Evolutionary conservation across 108 stramenopile species (phyloP).

Genomic region (Nitzschia sp.): DNA sequence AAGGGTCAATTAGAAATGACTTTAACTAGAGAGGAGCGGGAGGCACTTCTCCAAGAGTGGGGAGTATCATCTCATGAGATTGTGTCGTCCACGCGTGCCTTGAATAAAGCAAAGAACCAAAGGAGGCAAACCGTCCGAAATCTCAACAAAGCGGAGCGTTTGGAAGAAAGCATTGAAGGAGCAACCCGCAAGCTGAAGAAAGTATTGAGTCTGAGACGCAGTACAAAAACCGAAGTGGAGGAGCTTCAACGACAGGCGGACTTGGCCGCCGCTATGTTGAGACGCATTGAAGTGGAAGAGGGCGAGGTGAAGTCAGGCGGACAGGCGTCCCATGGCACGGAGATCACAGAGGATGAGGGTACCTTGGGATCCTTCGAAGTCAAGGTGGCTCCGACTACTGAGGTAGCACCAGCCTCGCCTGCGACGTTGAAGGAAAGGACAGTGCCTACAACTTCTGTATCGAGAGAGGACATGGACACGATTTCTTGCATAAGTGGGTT

Average conservation of each 20-base stretch:
- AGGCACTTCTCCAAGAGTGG: constrained; percentile 61
- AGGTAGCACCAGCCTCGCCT: not conserved
- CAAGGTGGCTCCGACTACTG: not conserved
- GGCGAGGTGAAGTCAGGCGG: not conserved
- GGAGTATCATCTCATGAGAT: constrained; percentile 46
- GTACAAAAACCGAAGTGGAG: not conserved
- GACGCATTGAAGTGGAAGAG: not conserved
- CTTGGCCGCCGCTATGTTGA: not conserved
- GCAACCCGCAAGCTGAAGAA: constrained; percentile 16
- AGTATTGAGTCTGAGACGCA: not conserved
- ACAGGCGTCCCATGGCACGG: not conserved
- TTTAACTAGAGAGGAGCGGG: constrained; percentile 46
- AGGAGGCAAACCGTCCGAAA: constrained; percentile 65
- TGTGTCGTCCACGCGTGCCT: constrained; percentile 46
- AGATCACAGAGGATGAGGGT: constrained; percentile 22
- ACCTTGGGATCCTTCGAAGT: constrained; percentile 6
- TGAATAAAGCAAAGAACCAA: constrained; percentile 57
- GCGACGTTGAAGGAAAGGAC: not conserved
- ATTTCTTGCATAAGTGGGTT: constrained; percentile 13
- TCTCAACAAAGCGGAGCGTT: constrained; percentile 36
- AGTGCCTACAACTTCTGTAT: not conserved
- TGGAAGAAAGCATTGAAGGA: constrained; percentile 39
- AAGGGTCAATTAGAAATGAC: constrained; percentile 35
- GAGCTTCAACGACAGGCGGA: constrained; percentile 5
- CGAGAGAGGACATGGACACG: not conserved